Evolutionary conservation across 768 basidiomycete species (phyloP).

Genomic region (Coprinellus micaceus): DNA sequence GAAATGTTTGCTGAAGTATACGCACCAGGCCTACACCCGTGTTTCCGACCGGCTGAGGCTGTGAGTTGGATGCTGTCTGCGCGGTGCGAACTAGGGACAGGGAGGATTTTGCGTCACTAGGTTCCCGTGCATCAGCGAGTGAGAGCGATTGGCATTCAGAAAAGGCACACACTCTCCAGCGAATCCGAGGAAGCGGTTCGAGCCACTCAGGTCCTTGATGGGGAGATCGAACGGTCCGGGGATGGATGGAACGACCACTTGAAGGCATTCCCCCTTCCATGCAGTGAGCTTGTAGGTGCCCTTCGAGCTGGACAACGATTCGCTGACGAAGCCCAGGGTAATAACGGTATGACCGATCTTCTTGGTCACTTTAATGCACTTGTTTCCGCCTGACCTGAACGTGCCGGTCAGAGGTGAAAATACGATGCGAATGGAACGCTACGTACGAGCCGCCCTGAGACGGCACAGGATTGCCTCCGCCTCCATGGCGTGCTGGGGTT

Average conservation of each 20-base stretch:
- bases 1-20: too few species aligned
- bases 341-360: not conserved
- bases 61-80: not conserved
- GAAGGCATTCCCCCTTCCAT: not conserved
- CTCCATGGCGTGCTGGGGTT: too few species aligned
- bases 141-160: not conserved
- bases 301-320: not conserved
- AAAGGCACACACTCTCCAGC: conserved; percentile 3
- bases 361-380: conserved; percentile 6
- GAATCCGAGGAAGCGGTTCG: conserved; percentile 1
- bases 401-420: too few species aligned
- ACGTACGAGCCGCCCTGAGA: too few species aligned
- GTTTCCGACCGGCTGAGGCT: not conserved
- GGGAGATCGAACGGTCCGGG: conserved; percentile 4
- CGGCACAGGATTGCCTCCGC: too few species aligned
- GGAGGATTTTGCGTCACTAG: not conserved
- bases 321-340: not conserved
- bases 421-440: too few species aligned
- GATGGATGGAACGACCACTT: not conserved
- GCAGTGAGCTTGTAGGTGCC: not conserved
- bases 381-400: not conserved
- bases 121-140: not conserved
- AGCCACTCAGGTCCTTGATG: not conserved
- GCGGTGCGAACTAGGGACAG: conserved; percentile 1
- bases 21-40: not conserved